Base-by-base conservation (phyloP, 306 rosid species). In the Trifolium dubium region DNA sequence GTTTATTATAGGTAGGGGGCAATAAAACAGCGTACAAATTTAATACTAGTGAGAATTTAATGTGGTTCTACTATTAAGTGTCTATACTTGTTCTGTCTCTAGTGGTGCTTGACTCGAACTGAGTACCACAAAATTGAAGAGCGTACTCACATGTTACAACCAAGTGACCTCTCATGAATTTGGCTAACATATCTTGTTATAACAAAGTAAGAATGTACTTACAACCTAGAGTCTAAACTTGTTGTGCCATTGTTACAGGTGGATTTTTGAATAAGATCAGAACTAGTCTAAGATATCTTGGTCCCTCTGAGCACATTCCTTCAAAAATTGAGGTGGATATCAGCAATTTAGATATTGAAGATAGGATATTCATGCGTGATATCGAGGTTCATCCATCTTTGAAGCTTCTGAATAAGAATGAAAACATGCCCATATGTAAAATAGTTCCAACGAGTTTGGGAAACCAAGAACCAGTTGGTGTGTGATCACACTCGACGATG, bases 221-320 rank as follows among this genome's bases (percentile, higher is more conserved):
- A 23, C 23, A 23, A 0, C 23, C 23, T 51, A 50, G 51, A 39
- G 43, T 74, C 69, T 40, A 55, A 64, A 66, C 53, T 54, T 46
- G 63, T 47, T 73, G 39, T 81, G 78, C 74, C 64, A 50, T 73
- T 66, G 54, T 74, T 66, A 49, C 89, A 94, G 95, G 97, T 47
- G 96, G 99, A 40, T 18, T 58, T 35, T 81, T 94, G 74, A 84
- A 87, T 75, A 86, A 76, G 83, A 83, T 88, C 80, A 89, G 97
- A 88, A 75, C 88, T 40, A 86, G 86, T 77, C 83, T 94, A n/a
- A 89, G 44, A 63, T 89, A 77, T 76, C 79, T 85, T 28, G 81
- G 95, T 71, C 97, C 95, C 6, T 90, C 96, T 2, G 90, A 94
- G 80, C 90, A 87, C 75, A 87, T 94, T 77, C 99, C 97, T 68